Conservation (phyloP, 2,329 filamentous ascomycete genomes). For the Fusarium caatingaense region DNA sequence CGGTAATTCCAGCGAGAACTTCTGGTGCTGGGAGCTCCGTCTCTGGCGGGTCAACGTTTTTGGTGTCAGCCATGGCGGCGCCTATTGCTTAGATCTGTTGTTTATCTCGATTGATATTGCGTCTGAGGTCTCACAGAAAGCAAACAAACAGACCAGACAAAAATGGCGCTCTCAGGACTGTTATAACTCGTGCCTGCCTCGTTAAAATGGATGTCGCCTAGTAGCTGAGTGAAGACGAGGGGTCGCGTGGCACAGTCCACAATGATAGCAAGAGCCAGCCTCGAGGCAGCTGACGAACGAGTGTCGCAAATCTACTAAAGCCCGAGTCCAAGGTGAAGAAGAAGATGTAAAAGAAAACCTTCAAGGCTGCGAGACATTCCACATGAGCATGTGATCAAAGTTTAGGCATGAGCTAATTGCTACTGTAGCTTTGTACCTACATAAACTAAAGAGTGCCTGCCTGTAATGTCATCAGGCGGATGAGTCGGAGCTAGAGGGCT, state of each 20-base stretch:
- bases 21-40: constrained; percentile 48
- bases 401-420: constrained; percentile 16
- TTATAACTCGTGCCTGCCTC: constrained; percentile 33
- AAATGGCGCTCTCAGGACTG: constrained; percentile 4
- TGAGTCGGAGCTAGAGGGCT: constrained; percentile 29
- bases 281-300: constrained; percentile 14
- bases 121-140: constrained; percentile 7
- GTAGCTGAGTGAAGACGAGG: constrained; percentile 28
- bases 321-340: constrained; percentile 10
- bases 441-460: background rate
- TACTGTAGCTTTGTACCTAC: constrained; percentile 3
- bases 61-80: constrained; percentile 44
- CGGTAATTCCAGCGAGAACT: constrained; percentile 40
- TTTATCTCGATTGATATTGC: constrained; percentile 4
- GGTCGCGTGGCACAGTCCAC: constrained; percentile 36
- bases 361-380: constrained; percentile 37
- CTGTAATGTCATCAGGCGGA: constrained; percentile 44
- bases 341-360: constrained; percentile 13
- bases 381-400: constrained; percentile 43
- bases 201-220: background rate
- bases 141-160: background rate
- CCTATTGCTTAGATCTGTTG: background rate
- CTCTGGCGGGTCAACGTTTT: constrained; percentile 41
- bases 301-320: constrained; percentile 9
- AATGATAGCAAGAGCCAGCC: constrained; percentile 18